Evolutionary conservation across 768 basidiomycete genomes (phyloP).

Genomic region (Amanita molliuscula): DNA sequence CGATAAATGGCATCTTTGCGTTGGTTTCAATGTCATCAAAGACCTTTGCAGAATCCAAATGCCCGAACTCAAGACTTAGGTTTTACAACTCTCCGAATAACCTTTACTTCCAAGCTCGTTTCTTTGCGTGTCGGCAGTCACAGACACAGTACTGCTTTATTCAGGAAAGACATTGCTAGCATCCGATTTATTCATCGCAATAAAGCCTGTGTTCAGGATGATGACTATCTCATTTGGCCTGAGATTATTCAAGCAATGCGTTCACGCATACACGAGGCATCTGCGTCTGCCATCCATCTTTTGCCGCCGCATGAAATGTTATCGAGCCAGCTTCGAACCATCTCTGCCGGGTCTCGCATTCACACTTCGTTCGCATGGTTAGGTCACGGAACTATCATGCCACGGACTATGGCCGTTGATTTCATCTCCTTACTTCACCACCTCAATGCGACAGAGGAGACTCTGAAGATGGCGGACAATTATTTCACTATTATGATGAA

Average conservation of each 20-base stretch:
- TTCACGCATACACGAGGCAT: conserved; percentile 21
- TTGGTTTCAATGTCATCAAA: conserved; percentile 10
- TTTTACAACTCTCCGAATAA: conserved; percentile 51
- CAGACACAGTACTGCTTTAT: conserved; percentile 50
- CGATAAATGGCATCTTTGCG: neutral
- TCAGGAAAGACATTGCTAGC: conserved; percentile 27
- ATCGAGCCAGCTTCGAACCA: conserved; percentile 37
- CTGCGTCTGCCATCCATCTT: conserved; percentile 32
- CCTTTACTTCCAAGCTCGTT: conserved; percentile 53
- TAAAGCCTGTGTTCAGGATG: conserved; percentile 34
- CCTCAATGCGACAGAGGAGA: conserved; percentile 35
- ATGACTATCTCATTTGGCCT: conserved; percentile 54
- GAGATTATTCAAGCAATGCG: conserved; percentile 45
- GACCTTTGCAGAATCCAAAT: conserved; percentile 32
- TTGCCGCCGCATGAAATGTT: conserved; percentile 55
- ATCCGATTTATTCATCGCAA: conserved; percentile 2
- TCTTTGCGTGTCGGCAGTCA: conserved; percentile 41
- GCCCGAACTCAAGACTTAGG: conserved; percentile 30
- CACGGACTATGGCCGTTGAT: conserved; percentile 26
- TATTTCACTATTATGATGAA: conserved; percentile 55
- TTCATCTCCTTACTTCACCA: conserved; percentile 39
- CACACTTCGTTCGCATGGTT: conserved; percentile 59
- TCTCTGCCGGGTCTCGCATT: conserved; percentile 23
- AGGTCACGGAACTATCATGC: conserved; percentile 51
- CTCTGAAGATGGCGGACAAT: conserved; percentile 61